These are phyloP conservation scores for Pichia kudriavzevii DNA, from an alignment of 1,139 yeast species.

Conservation along the genomic window DNA sequence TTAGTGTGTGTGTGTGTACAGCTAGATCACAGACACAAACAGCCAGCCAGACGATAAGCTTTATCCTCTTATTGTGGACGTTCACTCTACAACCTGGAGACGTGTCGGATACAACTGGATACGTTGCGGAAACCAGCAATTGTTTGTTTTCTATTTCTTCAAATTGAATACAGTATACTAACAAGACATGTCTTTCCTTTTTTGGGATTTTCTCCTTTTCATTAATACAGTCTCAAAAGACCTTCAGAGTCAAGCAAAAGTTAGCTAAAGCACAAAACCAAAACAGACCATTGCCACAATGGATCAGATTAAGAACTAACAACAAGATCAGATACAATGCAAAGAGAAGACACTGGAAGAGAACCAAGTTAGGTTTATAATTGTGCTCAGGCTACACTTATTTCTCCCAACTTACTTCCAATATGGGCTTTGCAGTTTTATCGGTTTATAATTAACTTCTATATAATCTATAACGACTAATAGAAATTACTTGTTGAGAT, in stretches of 20 bases:
- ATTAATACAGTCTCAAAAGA: slow-evolving; percentile 76
- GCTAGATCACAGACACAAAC: too few species aligned
- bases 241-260: slow-evolving; percentile 97
- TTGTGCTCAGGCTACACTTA: slow-evolving; percentile 19
- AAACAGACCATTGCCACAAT: slow-evolving; percentile 99
- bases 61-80: too few species aligned
- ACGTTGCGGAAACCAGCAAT: too few species aligned
- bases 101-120: too few species aligned
- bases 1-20: too few species aligned
- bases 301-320: slow-evolving; percentile 98
- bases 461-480: slow-evolving; percentile 1
- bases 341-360: slow-evolving; percentile 99
- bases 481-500: neutral
- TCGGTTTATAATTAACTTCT: neutral
- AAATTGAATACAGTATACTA: too few species aligned
- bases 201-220: slow-evolving; percentile 1
- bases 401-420: too few species aligned
- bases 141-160: too few species aligned
- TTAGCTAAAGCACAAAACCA: slow-evolving; percentile 98
- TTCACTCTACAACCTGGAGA: too few species aligned
- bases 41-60: too few species aligned
- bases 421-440: too few species aligned
- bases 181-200: too few species aligned
- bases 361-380: slow-evolving; percentile 98
- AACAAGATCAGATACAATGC: slow-evolving; percentile 99